phyloP scores from a whole-genome alignment of 805 yeast genomes.

The Nakazawaea molendinolei region DNA sequence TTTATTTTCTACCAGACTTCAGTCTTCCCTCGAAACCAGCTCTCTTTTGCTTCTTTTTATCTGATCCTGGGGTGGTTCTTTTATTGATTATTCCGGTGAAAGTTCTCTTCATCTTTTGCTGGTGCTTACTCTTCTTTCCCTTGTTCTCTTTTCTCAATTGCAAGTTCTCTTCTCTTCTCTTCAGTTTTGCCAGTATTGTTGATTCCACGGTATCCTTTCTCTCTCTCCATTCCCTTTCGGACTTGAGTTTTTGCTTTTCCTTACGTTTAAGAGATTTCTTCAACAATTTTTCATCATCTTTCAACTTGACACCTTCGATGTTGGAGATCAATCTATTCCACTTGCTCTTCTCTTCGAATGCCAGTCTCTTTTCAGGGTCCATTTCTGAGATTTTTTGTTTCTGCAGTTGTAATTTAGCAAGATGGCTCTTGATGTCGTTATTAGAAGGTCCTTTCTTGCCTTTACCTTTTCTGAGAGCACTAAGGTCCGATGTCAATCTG shows the following conservation, averaged over 20 bases:
- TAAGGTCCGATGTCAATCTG: constrained; percentile 66
- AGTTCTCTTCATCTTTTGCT: constrained; percentile 58
- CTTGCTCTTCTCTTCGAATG: constrained; percentile 61
- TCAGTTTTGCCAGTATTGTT: constrained; percentile 65
- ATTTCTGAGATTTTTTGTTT: constrained; percentile 54
- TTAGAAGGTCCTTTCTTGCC: constrained; percentile 78
- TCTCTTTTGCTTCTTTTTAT: constrained; percentile 29
- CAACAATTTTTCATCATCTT: constrained; percentile 84
- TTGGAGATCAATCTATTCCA: constrained; percentile 84
- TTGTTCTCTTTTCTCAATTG: constrained; percentile 80
- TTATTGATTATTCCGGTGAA: constrained; percentile 49
- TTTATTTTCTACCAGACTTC: constrained; percentile 25
- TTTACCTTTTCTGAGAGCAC: constrained; percentile 48
- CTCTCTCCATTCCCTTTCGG: constrained; percentile 89
- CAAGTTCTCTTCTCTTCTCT: constrained; percentile 89
- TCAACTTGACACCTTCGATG: constrained; percentile 83
- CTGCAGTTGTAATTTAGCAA: constrained; percentile 67
- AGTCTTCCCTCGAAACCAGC: constrained; percentile 92
- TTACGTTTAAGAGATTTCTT: constrained; percentile 81
- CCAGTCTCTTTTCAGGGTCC: constrained; percentile 54
- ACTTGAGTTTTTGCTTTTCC: constrained; percentile 75
- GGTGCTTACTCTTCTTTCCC: constrained; percentile 72
- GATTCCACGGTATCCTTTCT: constrained; percentile 76
- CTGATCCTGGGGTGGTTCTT: constrained; percentile 23
- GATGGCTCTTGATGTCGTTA: constrained; percentile 78